Conservation (phyloP, 2,329 filamentous ascomycete species). For the Trichophyton simii region DNA sequence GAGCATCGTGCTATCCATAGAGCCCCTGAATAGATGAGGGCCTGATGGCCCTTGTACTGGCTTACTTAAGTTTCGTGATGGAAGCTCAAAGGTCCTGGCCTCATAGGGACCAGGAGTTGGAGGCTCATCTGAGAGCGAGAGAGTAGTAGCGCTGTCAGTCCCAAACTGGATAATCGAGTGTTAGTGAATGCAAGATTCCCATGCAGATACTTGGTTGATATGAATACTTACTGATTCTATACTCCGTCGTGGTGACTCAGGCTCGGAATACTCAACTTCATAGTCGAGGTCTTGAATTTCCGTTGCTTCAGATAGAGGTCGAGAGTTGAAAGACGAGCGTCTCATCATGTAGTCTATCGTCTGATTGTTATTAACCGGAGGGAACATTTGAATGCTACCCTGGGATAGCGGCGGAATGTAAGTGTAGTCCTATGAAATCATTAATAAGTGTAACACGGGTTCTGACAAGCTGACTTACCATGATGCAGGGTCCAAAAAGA, state of each 20-base stretch:
- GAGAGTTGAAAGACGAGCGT: slow-evolving; percentile 13
- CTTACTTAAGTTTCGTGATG: slow-evolving; percentile 39
- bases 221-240: slow-evolving; percentile 18
- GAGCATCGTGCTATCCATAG: slow-evolving; percentile 13
- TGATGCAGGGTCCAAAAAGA: slow-evolving; percentile 1
- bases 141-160: slow-evolving; percentile 64
- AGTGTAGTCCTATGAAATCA: slow-evolving; percentile 7
- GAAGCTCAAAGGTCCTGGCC: slow-evolving; percentile 48
- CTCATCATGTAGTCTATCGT: slow-evolving; percentile 9
- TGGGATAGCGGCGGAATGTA: slow-evolving; percentile 9
- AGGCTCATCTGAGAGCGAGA: slow-evolving; percentile 76
- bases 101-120: slow-evolving; percentile 60
- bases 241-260: slow-evolving; percentile 45
- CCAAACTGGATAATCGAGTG: slow-evolving; percentile 15
- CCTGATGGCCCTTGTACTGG: slow-evolving; percentile 69
- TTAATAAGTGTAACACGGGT: not conserved
- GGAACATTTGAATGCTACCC: slow-evolving; percentile 12
- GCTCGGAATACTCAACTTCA: slow-evolving; percentile 33
- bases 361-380: slow-evolving; percentile 3
- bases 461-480: slow-evolving; percentile 3
- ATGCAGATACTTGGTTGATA: not conserved
- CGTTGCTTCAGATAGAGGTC: slow-evolving; percentile 25
- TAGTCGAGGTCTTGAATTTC: slow-evolving; percentile 27
- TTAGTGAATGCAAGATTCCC: not conserved
- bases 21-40: slow-evolving; percentile 77